Base-by-base conservation (phyloP, 768 basidiomycete genomes). In the Tubosaeta sp. region DNA sequence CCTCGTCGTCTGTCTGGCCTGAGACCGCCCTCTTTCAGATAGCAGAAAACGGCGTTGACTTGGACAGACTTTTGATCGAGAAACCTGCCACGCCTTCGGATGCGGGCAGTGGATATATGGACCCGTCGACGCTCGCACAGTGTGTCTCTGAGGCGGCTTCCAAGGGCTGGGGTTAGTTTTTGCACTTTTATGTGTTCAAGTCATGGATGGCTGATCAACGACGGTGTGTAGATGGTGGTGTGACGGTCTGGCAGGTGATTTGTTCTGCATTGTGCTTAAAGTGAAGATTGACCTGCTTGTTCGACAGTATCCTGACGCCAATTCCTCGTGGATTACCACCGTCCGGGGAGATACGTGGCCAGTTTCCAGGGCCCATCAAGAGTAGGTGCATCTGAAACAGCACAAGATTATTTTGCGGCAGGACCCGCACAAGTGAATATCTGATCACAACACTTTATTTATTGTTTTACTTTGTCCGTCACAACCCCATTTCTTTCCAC, bases 111-210 rank as follows among this genome's bases (percentile, higher is more conserved):
- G 74, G 83, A 10, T 86, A 76, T 65, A 83, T 89, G 68, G 70
- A 70, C 25, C 71, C 83, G 1, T 63, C 73, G 4, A 77, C 76
- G 3, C 71, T 90, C 10, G 77, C 81, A 1, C 65, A 65, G 6
- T 90, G 87, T 61, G 68, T 88, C 29, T 60, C 71, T 11, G 74
- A 81, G 64, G 88, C 84, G 0, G 78, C 82, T 60, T 59, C 55
- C 14, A 59, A 75, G 54, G 86, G 86, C 21, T 90, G 87, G 87
- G 78, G 82, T 82, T 53, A 71, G 83, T 70, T 19, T 18, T n/a
- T 41, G 24, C 21, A 7, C 21, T 21, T 49, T 34, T 46, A n/a
- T 34, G n/a, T 52, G 27, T 25, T 22, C 7, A 8, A 42, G 6
- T 22, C 19, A 16, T 8, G 16, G 18, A 11, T 16, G 4, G 18